A percentile compares a stretch with the other conserved stretches of the same genome.
Evolutionary conservation across 192 early-diverging fungal species (phyloP).

Genomic region (Thamnidium elegans): DNA sequence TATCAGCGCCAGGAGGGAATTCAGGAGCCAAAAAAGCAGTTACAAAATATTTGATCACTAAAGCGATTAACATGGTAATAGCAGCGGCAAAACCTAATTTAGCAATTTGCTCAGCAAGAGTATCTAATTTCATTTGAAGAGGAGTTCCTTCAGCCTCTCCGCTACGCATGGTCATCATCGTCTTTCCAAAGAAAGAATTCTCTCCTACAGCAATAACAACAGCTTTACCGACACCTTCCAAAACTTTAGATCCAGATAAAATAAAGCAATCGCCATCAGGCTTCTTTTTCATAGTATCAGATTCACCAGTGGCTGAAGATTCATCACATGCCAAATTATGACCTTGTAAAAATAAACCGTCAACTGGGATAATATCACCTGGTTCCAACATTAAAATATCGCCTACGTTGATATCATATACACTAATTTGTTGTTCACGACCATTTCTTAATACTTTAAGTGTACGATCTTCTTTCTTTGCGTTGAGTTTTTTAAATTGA

Average conservation of each 20-base stretch:
- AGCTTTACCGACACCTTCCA: conserved; percentile 83
- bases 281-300: conserved; percentile 80
- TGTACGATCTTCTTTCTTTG: conserved; percentile 77
- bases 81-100: conserved; percentile 85
- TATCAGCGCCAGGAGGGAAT: conserved; percentile 53
- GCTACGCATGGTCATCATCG: conserved; percentile 79
- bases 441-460: conserved; percentile 79
- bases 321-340: conserved; percentile 87
- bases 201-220: conserved; percentile 83
- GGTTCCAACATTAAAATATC: conserved; percentile 82
- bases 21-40: conserved; percentile 53
- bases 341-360: conserved; percentile 76
- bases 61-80: conserved; percentile 75
- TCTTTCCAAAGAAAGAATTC: conserved; percentile 85
- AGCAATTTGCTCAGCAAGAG: conserved; percentile 89
- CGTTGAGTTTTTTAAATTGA: conserved; percentile 85
- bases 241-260: conserved; percentile 86
- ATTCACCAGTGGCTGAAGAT: conserved; percentile 88
- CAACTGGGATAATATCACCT: conserved; percentile 90
- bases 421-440: conserved; percentile 68
- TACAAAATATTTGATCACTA: conserved; percentile 66
- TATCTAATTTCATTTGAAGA: conserved; percentile 85
- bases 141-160: conserved; percentile 77
- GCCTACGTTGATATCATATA: conserved; percentile 85
- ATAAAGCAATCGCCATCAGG: conserved; percentile 72